Evolutionary conservation across 2,329 filamentous ascomycete genomes (phyloP), one percentile per base, ranked within the genome.

Genomic region (Pestalotiopsis sp.): DNA sequence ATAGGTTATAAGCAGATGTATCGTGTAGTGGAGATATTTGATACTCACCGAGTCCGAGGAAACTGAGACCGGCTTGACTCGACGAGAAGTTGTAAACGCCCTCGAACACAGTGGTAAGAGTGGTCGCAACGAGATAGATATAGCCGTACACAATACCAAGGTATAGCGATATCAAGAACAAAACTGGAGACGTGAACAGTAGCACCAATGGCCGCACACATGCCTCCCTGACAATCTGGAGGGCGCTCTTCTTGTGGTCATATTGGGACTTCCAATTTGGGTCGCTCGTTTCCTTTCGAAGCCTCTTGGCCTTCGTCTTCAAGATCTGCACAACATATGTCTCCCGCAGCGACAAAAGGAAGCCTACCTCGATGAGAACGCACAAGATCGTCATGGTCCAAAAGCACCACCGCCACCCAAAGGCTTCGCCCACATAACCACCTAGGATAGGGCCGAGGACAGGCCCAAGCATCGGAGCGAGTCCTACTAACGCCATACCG

Each of bases 321-420:
- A 52, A 52, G 17, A 52, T 52, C 20, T 52, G 45, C 17, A 52
- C 4, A 12, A 52, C 17, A 23, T 52, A 52, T n/a, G 45, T 52
- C 45, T 52, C 45, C 17, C 45, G 45, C 45, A 52, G 45, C 14
- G 45, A n/a, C 45, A 52, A 11, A 1, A 52, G n/a, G 6, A 52
- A 52, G 6, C 45, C 17, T 9, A 52, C 5, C 20, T 52, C 45
- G 11, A 52, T 52, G 25, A 75, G 6, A 75, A 72, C 73, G 68
- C 81, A 79, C 14, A 78, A 62, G 61, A 81, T 81, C 2, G 75
- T 70, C 23, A 81, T 71, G 25, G 81, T 70, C 74, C 79, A 78
- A 66, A 81, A 81, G 1, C 74, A 78, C 86, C 86, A 88, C 36
- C 85, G 81, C 86, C 86, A 88, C 11, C 84, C 81, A 14, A 77